Conservation (phyloP, 1,139 yeast genomes). For the Saccharomyces hybrid region DNA sequence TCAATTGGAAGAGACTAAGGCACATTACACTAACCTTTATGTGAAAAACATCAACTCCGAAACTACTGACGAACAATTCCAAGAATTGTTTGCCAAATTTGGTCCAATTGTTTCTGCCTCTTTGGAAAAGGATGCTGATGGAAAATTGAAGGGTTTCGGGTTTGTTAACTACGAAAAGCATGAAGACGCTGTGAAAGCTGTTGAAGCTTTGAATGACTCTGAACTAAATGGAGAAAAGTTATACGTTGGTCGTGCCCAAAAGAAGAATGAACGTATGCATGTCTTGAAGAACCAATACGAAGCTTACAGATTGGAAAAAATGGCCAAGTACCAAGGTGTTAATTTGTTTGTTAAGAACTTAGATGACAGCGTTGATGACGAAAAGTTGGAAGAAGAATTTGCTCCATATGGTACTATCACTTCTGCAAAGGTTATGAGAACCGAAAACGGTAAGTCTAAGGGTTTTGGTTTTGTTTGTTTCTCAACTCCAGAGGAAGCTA, state of each 20-base stretch:
- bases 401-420: slow-evolving; percentile 92
- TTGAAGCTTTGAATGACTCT: slow-evolving; percentile 82
- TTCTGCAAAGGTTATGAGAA: slow-evolving; percentile 94
- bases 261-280: slow-evolving; percentile 96
- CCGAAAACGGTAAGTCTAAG: slow-evolving; percentile 89
- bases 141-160: slow-evolving; percentile 93
- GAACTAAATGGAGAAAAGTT: slow-evolving; percentile 81
- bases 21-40: slow-evolving; percentile 91
- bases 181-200: slow-evolving; percentile 84
- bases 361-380: slow-evolving; percentile 90
- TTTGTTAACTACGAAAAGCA: slow-evolving; percentile 87
- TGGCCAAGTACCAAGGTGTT: slow-evolving; percentile 94
- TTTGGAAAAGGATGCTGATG: slow-evolving; percentile 76
- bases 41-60: slow-evolving; percentile 82
- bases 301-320: slow-evolving; percentile 84
- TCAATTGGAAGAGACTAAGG: slow-evolving; percentile 84
- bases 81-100: slow-evolving; percentile 59
- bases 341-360: slow-evolving; percentile 95
- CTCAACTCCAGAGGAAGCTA: slow-evolving; percentile 97
- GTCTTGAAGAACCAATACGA: slow-evolving; percentile 95
- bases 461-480: slow-evolving; percentile 99
- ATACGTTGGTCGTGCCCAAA: slow-evolving; percentile 98
- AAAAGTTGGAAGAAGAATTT: slow-evolving; percentile 85
- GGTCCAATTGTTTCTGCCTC: slow-evolving; percentile 84
- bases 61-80: slow-evolving; percentile 65